Evolutionary conservation across 2,329 filamentous ascomycete genomes (phyloP).

Genomic region (Botryosphaeria agaves): DNA sequence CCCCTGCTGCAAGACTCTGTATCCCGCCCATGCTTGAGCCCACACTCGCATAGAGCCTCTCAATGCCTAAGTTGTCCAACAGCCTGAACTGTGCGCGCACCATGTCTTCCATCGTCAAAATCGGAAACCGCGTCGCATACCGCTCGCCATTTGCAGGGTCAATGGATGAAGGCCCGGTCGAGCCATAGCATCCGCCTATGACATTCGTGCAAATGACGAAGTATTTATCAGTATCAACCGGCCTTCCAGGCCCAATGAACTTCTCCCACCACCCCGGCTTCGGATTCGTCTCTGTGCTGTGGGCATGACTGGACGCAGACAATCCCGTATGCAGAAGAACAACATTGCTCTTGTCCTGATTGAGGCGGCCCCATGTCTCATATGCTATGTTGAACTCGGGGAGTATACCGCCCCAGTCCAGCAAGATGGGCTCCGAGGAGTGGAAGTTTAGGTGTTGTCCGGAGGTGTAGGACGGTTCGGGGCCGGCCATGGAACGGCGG

Average conservation of each 20-base stretch:
- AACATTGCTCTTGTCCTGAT: constrained; percentile 66
- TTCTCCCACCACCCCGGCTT: constrained; percentile 97
- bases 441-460: constrained; percentile 68
- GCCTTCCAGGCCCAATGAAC: constrained; percentile 78
- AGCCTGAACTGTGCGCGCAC: constrained; percentile 87
- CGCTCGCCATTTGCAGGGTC: constrained; percentile 76
- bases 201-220: constrained; percentile 95
- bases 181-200: constrained; percentile 88
- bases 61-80: constrained; percentile 60
- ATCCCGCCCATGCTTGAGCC: constrained; percentile 97
- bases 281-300: constrained; percentile 72
- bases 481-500: constrained; percentile 52
- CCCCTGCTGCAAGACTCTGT: constrained; percentile 80
- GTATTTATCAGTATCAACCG: constrained; percentile 81
- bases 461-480: constrained; percentile 86
- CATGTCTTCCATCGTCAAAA: constrained; percentile 95
- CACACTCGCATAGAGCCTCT: constrained; percentile 75
- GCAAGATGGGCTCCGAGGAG: constrained; percentile 54
- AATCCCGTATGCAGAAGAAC: constrained; percentile 88
- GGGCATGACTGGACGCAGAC: constrained; percentile 92
- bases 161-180: constrained; percentile 73
- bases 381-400: constrained; percentile 82
- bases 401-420: constrained; percentile 92
- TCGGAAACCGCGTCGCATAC: constrained; percentile 90
- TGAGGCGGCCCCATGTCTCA: constrained; percentile 77